Conservation (phyloP, 176 grass and related monocot species). For the Chloris gayana region DNA sequence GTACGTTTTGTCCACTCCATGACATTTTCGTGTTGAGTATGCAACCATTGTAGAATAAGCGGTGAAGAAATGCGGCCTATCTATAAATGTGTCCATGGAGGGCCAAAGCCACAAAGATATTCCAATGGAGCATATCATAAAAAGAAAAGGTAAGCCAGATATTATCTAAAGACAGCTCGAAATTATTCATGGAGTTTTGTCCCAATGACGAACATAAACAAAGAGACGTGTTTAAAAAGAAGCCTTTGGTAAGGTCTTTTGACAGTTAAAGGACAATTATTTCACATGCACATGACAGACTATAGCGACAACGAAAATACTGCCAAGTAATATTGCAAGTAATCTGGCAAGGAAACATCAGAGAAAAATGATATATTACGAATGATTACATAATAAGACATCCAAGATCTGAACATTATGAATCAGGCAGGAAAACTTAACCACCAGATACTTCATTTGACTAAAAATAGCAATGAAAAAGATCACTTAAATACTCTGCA, state of each 20-base stretch:
- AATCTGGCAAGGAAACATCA: background rate
- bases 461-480: slow-evolving; percentile 4
- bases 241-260: slow-evolving; percentile 6
- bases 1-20: slow-evolving; percentile 89
- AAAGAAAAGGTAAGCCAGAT: background rate
- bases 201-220: slow-evolving; percentile 15
- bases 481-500: too few species aligned
- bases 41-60: slow-evolving; percentile 88
- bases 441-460: background rate
- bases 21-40: slow-evolving; percentile 85
- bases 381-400: slow-evolving; percentile 1
- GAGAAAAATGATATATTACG: slow-evolving; percentile 1
- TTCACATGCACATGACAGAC: background rate
- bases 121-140: background rate
- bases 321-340: background rate
- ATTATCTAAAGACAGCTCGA: background rate
- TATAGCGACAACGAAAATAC: background rate
- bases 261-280: slow-evolving; percentile 16
- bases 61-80: slow-evolving; percentile 61
- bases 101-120: background rate
- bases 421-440: background rate
- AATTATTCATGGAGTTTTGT: slow-evolving; percentile 26
- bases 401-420: background rate
- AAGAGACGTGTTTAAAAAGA: background rate
- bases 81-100: slow-evolving; percentile 26